These are phyloP conservation scores for Zoysia matrella DNA, from an alignment of 202 grass and related monocot genomes.

Conservation along the genomic window DNA sequence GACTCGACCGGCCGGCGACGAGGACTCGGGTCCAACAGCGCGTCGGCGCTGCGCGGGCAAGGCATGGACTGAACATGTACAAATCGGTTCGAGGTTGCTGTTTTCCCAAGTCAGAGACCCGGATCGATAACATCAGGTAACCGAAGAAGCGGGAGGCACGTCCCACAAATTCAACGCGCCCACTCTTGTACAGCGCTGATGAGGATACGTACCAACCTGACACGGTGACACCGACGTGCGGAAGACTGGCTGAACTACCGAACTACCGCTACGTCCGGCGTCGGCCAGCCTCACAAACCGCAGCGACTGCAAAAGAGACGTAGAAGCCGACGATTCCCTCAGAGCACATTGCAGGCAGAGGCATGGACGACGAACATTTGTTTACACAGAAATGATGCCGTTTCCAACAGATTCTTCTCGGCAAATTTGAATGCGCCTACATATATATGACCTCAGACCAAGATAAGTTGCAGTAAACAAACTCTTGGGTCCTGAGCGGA, in stretches of 20 bases:
- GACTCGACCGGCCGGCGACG: neutral
- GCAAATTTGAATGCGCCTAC: neutral
- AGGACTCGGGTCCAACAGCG: slow-evolving; percentile 31
- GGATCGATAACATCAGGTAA: neutral
- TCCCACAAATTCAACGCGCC: too few relatives aligned
- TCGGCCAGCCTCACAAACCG: too few relatives aligned
- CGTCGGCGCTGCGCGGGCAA: neutral
- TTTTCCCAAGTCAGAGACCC: neutral
- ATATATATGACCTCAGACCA: too few relatives aligned
- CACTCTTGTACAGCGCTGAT: neutral
- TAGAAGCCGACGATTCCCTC: neutral
- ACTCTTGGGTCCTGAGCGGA: too few relatives aligned
- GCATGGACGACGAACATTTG: neutral
- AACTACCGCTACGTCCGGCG: too few relatives aligned
- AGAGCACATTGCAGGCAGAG: too few relatives aligned
- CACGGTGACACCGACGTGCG: too few relatives aligned
- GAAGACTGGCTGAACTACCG: too few relatives aligned
- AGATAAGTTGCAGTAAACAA: too few relatives aligned
- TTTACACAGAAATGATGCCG: neutral
- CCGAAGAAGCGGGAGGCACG: too few relatives aligned
- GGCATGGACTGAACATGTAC: neutral
- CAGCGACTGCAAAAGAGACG: neutral
- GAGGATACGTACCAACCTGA: too few relatives aligned
- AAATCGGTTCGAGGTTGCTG: neutral
- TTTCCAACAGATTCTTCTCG: neutral